Evolutionary conservation across 2,329 filamentous ascomycete genomes (phyloP).

Genomic region (Aspergillus ustus): DNA sequence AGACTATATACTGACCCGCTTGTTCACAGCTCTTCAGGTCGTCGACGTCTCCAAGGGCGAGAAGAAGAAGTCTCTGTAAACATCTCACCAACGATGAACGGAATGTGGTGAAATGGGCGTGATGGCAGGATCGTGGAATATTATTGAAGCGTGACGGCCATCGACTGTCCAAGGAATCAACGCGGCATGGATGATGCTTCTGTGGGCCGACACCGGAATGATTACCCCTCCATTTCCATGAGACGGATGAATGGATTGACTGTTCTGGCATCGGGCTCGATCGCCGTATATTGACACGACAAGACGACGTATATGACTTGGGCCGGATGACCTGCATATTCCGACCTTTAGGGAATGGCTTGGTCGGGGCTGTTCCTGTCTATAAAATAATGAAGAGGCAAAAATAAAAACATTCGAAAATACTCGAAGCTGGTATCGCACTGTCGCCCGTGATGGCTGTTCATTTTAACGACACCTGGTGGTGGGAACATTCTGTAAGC

Average conservation of each 20-base stretch:
- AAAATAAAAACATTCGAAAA: constrained; percentile 46
- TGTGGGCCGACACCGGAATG: constrained; percentile 39
- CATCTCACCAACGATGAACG: constrained; percentile 27
- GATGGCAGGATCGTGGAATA: constrained; percentile 28
- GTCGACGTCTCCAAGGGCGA: constrained; percentile 50
- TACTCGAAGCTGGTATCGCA: constrained; percentile 1
- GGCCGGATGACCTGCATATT: constrained; percentile 38
- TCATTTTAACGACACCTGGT: no score
- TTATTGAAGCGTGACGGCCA: constrained; percentile 34
- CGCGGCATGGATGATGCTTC: constrained; percentile 33
- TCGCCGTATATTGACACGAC: constrained; percentile 23
- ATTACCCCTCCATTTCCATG: constrained; percentile 11
- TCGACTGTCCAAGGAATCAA: constrained; percentile 34
- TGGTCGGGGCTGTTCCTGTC: constrained; percentile 37
- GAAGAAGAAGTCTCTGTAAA: constrained; percentile 53
- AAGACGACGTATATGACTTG: constrained; percentile 23
- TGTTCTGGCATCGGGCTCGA: constrained; percentile 34
- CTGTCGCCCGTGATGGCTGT: no score
- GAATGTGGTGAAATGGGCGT: constrained; percentile 27
- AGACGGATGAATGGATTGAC: constrained; percentile 16
- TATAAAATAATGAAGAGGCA: constrained; percentile 36
- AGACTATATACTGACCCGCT: constrained; percentile 27
- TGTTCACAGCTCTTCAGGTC: constrained; percentile 47
- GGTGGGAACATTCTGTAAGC: background rate
- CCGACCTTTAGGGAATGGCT: constrained; percentile 31